Conservation (phyloP, 805 yeast genomes). For the Candida multigemmis region DNA sequence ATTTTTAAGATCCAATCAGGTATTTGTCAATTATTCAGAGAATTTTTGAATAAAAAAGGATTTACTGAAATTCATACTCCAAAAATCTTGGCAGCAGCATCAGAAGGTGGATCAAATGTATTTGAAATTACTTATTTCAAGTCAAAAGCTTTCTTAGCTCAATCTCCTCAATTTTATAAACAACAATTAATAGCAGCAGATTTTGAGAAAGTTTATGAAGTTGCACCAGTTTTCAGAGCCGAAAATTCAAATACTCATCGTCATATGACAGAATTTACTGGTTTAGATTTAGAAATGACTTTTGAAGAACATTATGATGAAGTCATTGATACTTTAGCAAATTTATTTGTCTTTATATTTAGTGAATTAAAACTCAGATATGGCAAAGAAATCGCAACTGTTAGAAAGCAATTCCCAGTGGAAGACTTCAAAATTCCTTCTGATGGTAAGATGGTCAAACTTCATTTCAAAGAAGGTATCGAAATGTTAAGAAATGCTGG, state of each 20-base stretch:
- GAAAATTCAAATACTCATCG: conserved; percentile 99
- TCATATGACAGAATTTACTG: conserved; percentile 98
- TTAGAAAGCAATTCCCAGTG: conserved; percentile 92
- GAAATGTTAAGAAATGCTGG: conserved; percentile 80
- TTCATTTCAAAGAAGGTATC: conserved; percentile 88
- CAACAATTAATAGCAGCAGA: conserved; percentile 98
- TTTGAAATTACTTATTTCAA: conserved; percentile 92
- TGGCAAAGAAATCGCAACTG: conserved; percentile 76
- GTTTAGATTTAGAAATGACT: conserved; percentile 96
- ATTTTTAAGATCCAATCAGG: conserved; percentile 91
- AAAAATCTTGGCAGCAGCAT: conserved; percentile 87
- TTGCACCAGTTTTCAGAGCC: conserved; percentile 98
- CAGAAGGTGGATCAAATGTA: conserved; percentile 97
- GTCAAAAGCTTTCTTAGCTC: conserved; percentile 88
- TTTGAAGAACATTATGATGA: conserved; percentile 98
- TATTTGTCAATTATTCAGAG: conserved; percentile 81
- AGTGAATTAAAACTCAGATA: conserved; percentile 72
- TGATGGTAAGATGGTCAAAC: conserved; percentile 86
- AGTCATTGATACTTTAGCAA: conserved; percentile 53
- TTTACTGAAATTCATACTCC: conserved; percentile 96
- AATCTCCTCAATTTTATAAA: conserved; percentile 96
- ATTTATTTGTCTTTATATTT: conserved; percentile 83
- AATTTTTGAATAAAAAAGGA: conserved; percentile 56
- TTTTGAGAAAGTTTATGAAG: conserved; percentile 91
- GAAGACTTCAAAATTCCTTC: conserved; percentile 94